Evolutionary conservation across 805 yeast species (phyloP).

Genomic region (Candida sphagnicola): DNA sequence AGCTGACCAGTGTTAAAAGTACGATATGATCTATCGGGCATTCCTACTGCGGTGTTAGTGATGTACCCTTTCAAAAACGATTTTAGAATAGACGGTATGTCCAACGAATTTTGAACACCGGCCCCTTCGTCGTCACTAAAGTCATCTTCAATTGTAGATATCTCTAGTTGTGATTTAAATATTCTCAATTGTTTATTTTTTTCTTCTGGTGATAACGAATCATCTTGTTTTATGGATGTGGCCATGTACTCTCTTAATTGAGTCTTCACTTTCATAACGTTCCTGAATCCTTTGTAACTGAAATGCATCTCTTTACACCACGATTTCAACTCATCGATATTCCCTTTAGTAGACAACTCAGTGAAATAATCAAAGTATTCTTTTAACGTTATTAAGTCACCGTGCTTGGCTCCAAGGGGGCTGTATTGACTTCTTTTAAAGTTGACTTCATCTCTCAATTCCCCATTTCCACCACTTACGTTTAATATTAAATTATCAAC

Average conservation of each 20-base stretch:
- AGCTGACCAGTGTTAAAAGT: slow-evolving; percentile 82
- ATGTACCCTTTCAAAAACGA: slow-evolving; percentile 81
- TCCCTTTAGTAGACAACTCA: slow-evolving; percentile 21
- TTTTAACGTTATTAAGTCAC: slow-evolving; percentile 80
- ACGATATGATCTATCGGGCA: slow-evolving; percentile 90
- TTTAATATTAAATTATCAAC: slow-evolving; percentile 84
- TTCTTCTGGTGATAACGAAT: slow-evolving; percentile 20
- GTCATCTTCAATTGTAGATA: slow-evolving; percentile 13
- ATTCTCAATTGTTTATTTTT: slow-evolving; percentile 22
- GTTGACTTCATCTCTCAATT: slow-evolving; percentile 79
- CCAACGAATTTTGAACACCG: slow-evolving; percentile 29
- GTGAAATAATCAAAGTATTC: slow-evolving; percentile 64
- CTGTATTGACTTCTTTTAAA: slow-evolving; percentile 67
- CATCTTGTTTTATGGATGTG: slow-evolving; percentile 42
- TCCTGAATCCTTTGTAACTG: slow-evolving; percentile 74
- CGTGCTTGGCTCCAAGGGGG: slow-evolving; percentile 66
- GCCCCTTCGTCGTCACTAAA: slow-evolving; percentile 18
- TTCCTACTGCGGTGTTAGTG: slow-evolving; percentile 87
- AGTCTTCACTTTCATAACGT: slow-evolving; percentile 67
- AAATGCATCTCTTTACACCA: slow-evolving; percentile 85
- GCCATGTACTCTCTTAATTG: slow-evolving; percentile 73
- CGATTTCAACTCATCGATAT: slow-evolving; percentile 52
- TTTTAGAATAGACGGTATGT: slow-evolving; percentile 59
- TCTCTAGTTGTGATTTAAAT: slow-evolving; percentile 21
- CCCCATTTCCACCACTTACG: slow-evolving; percentile 58